These are phyloP conservation scores for Anthracocystis setariae DNA, from an alignment of 1,284 basidiomycete species.

Conservation along the genomic window DNA sequence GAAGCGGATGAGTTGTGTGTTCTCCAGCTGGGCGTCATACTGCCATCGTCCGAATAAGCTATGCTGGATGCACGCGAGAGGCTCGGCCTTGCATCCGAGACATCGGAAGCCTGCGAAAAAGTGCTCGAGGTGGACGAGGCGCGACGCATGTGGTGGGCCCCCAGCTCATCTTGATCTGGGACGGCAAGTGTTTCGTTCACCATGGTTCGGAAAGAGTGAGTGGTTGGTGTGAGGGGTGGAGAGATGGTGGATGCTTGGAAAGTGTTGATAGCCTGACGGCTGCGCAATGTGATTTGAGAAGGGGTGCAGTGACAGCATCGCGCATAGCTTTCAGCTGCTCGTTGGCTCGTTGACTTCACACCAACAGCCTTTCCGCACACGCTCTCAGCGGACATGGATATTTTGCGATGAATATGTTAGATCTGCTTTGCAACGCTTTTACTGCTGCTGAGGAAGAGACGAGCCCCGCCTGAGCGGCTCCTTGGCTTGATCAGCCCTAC, in stretches of 20 bases:
- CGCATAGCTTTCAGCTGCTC: slow-evolving; percentile 26
- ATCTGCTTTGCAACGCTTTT: no score
- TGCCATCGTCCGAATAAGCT: slow-evolving; percentile 37
- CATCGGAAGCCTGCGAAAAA: slow-evolving; percentile 22
- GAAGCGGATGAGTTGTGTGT: slow-evolving; percentile 34
- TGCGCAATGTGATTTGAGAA: neutral
- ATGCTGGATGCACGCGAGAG: slow-evolving; percentile 41
- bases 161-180: slow-evolving; percentile 9
- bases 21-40: slow-evolving; percentile 13
- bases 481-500: no score
- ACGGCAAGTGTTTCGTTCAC: slow-evolving; percentile 11
- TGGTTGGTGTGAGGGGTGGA: neutral
- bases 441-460: no score
- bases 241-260: slow-evolving; percentile 2
- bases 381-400: no score
- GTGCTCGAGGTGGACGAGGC: slow-evolving; percentile 20
- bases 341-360: slow-evolving; percentile 26
- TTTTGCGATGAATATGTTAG: neutral
- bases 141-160: slow-evolving; percentile 22
- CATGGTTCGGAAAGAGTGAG: slow-evolving; percentile 1
- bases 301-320: slow-evolving; percentile 29
- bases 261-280: neutral
- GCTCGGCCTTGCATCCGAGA: slow-evolving; percentile 8
- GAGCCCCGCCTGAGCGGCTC: no score
- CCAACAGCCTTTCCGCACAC: slow-evolving; percentile 11